Conservation (phyloP, 345 rosid species). For the Eucalyptus cloeziana region DNA sequence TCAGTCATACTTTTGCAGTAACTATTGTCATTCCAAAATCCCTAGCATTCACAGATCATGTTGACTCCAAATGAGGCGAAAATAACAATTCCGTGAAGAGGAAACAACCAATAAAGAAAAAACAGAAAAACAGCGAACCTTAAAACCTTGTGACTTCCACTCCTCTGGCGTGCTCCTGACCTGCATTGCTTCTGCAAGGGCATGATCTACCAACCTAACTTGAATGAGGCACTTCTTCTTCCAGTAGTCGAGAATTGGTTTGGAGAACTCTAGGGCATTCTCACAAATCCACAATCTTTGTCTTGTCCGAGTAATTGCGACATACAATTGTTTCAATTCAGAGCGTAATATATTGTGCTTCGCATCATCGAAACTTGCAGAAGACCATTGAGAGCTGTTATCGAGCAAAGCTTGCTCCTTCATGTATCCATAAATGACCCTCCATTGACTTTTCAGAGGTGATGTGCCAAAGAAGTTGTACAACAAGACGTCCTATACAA, state of each 20-base stretch:
- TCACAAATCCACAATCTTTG: conserved; percentile 54
- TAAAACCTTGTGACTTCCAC: conserved; percentile 29
- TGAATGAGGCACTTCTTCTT: conserved; percentile 10
- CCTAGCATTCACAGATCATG: background rate
- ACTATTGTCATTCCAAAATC: background rate
- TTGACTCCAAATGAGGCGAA: background rate
- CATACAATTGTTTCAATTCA: conserved; percentile 16
- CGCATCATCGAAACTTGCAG: conserved; percentile 13
- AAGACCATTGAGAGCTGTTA: background rate
- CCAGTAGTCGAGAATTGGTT: conserved; percentile 15
- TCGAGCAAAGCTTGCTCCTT: background rate
- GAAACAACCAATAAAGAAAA: background rate
- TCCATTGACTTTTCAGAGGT: conserved; percentile 32
- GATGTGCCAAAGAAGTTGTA: conserved; percentile 47
- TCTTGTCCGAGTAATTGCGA: conserved; percentile 42
- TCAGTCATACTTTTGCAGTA: background rate
- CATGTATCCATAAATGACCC: conserved; percentile 31
- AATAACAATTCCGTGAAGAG: background rate
- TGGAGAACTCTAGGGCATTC: conserved; percentile 7
- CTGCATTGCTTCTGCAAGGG: conserved; percentile 25
- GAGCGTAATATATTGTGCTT: conserved; percentile 31
- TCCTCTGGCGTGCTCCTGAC: conserved; percentile 32
- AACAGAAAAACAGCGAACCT: conserved; percentile 7
- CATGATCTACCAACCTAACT: conserved; percentile 19
- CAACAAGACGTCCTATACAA: conserved; percentile 31